A percentile compares a stretch with the other conserved stretches of the same genome.
These are phyloP conservation scores for Toxicodendron radicans DNA, from an alignment of 345 rosid species.

Conservation along the genomic window DNA sequence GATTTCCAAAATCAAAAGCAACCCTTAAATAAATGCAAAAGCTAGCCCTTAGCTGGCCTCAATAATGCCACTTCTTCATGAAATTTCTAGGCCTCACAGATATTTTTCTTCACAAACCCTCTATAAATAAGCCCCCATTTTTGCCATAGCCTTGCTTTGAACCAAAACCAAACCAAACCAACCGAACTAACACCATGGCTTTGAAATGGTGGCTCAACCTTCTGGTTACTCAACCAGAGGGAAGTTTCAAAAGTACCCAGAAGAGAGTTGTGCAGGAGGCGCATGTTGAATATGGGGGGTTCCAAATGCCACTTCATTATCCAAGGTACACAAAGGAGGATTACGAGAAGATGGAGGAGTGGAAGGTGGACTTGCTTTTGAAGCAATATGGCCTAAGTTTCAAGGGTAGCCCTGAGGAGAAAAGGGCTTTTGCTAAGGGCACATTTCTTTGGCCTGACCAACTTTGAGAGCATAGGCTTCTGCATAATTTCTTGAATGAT, in stretches of 20 bases:
- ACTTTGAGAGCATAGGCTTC: conserved; percentile 14
- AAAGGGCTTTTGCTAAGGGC: conserved; percentile 51
- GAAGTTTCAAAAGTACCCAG: background rate
- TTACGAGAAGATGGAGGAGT: conserved; percentile 56
- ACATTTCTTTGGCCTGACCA: conserved; percentile 59
- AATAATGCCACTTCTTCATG: background rate
- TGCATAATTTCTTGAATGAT: background rate
- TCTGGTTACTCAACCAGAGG: conserved; percentile 26
- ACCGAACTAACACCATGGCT: conserved; percentile 26
- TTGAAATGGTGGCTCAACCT: conserved; percentile 31
- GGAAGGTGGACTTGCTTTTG: conserved; percentile 52
- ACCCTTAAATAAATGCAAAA: conserved; percentile 22
- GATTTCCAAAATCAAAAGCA: conserved; percentile 24
- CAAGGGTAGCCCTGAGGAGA: conserved; percentile 41
- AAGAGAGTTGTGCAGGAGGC: conserved; percentile 28
- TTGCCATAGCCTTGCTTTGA: background rate
- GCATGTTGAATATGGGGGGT: conserved; percentile 39
- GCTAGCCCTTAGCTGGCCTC: background rate
- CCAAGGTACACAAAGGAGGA: conserved; percentile 49
- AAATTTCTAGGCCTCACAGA: background rate
- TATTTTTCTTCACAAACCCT: background rate
- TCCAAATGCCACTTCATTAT: conserved; percentile 61
- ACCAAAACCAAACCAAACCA: background rate
- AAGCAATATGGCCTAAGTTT: conserved; percentile 47
- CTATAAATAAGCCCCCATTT: background rate